phyloP scores from a whole-genome alignment of 2,329 filamentous ascomycete species.

The Gnomoniopsis smithogilvyi region DNA sequence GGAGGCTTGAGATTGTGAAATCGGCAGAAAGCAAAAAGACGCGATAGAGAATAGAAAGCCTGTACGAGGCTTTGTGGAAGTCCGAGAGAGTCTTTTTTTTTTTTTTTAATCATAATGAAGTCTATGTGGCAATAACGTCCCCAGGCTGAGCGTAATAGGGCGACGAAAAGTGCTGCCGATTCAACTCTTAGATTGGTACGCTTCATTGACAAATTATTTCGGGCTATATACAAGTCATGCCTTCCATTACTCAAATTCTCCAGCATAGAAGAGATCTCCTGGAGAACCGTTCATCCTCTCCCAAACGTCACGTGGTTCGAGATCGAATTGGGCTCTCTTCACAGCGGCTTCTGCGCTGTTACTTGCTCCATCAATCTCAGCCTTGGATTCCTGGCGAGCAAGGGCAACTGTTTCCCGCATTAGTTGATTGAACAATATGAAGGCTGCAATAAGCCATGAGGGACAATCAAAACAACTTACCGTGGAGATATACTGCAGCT shows the following conservation, averaged over 20 bases:
- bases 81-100: too few relatives aligned
- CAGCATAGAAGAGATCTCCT: conserved; percentile 43
- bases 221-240: too few relatives aligned
- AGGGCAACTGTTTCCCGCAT: conserved; percentile 43
- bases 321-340: conserved; percentile 28
- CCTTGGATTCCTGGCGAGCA: conserved; percentile 35
- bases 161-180: too few relatives aligned
- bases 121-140: too few relatives aligned
- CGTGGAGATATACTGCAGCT: conserved; percentile 54
- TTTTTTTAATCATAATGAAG: too few relatives aligned
- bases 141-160: too few relatives aligned
- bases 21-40: not conserved
- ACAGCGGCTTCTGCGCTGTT: conserved; percentile 24
- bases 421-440: not conserved
- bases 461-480: conserved; percentile 33
- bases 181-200: too few relatives aligned
- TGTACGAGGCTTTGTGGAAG: too few relatives aligned
- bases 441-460: not conserved
- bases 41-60: not conserved
- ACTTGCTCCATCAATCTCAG: conserved; percentile 24
- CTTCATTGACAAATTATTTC: too few relatives aligned
- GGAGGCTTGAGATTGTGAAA: not conserved
- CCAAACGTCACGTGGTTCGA: conserved; percentile 42
- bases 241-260: conserved; percentile 38
- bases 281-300: conserved; percentile 40